A percentile compares a stretch with the other conserved stretches of the same genome.
These are phyloP conservation scores for Apiotrichum gamsii DNA, from an alignment of 1,284 basidiomycete species.

Conservation along the genomic window DNA sequence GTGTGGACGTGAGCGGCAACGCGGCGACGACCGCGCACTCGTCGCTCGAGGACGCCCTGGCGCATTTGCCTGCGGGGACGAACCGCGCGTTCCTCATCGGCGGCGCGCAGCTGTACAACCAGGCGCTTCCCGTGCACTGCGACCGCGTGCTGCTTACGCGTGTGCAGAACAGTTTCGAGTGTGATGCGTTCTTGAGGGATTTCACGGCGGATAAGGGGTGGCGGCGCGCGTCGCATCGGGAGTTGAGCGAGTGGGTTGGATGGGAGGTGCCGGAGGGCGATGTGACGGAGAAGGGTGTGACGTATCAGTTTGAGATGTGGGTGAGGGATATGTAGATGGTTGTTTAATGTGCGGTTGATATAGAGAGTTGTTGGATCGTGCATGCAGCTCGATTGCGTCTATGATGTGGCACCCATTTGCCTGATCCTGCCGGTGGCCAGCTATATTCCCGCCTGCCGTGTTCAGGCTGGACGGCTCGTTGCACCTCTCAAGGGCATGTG, in stretches of 20 bases:
- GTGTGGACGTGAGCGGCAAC: conserved; percentile 56
- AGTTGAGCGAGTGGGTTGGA: conserved; percentile 67
- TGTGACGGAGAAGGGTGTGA: conserved; percentile 71
- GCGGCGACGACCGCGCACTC: conserved; percentile 23
- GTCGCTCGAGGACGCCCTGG: conserved; percentile 37
- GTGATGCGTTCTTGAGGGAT: conserved; percentile 81
- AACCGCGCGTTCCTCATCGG: conserved; percentile 72
- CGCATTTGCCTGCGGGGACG: conserved; percentile 12
- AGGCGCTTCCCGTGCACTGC: conserved; percentile 58
- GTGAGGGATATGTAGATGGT: conserved; percentile 46
- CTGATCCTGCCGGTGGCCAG: no score
- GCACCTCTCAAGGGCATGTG: no score
- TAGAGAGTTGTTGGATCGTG: no score
- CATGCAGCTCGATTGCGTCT: no score
- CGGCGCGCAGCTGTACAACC: conserved; percentile 75
- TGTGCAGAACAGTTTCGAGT: conserved; percentile 64
- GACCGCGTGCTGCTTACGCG: conserved; percentile 83
- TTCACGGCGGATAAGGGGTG: conserved; percentile 55
- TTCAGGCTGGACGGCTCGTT: no score
- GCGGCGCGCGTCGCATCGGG: conserved; percentile 57
- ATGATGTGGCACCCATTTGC: no score
- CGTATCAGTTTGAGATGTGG: conserved; percentile 94
- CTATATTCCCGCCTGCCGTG: no score
- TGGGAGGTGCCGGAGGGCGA: conserved; percentile 68
- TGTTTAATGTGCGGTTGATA: no score